phyloP scores from a whole-genome alignment of 164 flowering plant genomes.

The Saururus chinensis region DNA sequence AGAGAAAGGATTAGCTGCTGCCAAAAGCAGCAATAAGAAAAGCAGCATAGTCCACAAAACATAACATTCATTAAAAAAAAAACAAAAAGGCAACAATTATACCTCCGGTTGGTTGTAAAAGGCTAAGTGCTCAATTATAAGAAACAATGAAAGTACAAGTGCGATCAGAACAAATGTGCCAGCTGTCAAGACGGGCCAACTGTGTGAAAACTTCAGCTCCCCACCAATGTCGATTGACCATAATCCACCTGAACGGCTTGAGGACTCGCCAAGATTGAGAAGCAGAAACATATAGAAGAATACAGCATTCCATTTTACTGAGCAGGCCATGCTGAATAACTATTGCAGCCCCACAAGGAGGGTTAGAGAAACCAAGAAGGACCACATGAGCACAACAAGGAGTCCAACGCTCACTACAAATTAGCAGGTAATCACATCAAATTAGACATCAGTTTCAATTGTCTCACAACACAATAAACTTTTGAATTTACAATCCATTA shows the following conservation, averaged over 20 bases:
- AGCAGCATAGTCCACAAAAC: background rate
- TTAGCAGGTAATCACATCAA: too few species aligned
- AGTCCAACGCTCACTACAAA: too few species aligned
- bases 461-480: too few species aligned
- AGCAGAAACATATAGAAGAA: conserved; percentile 28
- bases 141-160: conserved; percentile 67
- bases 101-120: conserved; percentile 97
- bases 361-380: too few species aligned
- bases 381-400: too few species aligned
- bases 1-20: background rate
- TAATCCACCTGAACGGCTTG: conserved; percentile 31
- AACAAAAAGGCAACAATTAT: conserved; percentile 16
- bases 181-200: conserved; percentile 70
- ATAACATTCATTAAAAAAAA: background rate
- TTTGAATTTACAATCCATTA: too few species aligned
- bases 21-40: background rate
- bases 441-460: too few species aligned
- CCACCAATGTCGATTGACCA: conserved; percentile 32
- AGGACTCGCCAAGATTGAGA: conserved; percentile 38
- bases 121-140: conserved; percentile 80
- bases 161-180: conserved; percentile 76
- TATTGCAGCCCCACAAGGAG: too few species aligned
- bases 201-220: conserved; percentile 28
- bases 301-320: conserved; percentile 41
- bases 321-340: background rate